phyloP scores from a whole-genome alignment of 805 yeast species.

The Ogataea paradorogensis region DNA sequence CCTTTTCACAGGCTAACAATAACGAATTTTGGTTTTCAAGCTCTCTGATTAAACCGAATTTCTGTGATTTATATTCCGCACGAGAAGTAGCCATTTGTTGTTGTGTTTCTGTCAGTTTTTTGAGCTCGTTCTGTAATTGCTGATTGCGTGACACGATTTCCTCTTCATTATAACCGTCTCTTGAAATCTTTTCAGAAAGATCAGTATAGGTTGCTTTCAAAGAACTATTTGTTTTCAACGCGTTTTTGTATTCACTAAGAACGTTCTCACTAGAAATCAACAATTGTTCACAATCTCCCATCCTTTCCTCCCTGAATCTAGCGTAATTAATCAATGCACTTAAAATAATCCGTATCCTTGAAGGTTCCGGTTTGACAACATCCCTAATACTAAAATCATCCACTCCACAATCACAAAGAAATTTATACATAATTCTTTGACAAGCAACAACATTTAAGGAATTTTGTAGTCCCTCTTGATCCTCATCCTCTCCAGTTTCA shows the following conservation, averaged over 20 bases:
- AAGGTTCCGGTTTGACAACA: slow-evolving; percentile 72
- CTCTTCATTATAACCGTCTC: slow-evolving; percentile 35
- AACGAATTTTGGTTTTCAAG: slow-evolving; percentile 60
- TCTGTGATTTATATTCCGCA: slow-evolving; percentile 59
- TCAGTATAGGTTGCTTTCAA: slow-evolving; percentile 30
- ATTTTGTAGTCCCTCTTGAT: slow-evolving; percentile 26
- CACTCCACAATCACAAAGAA: slow-evolving; percentile 71
- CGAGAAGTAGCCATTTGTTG: slow-evolving; percentile 62
- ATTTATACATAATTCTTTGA: slow-evolving; percentile 57
- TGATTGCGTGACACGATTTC: slow-evolving; percentile 49
- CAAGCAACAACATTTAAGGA: slow-evolving; percentile 52
- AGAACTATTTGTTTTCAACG: slow-evolving; percentile 40
- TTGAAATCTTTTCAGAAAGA: slow-evolving; percentile 17
- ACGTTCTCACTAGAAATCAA: slow-evolving; percentile 52
- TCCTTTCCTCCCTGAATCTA: slow-evolving; percentile 74
- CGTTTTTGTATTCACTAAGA: slow-evolving; percentile 43
- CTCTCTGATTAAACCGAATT: slow-evolving; percentile 52
- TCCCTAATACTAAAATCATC: slow-evolving; percentile 75
- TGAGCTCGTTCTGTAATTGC: slow-evolving; percentile 59
- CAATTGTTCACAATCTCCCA: slow-evolving; percentile 63
- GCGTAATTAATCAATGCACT: slow-evolving; percentile 88
- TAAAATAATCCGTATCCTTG: slow-evolving; percentile 58
- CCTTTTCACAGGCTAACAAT: slow-evolving; percentile 53
- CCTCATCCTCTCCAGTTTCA: slow-evolving; percentile 20
- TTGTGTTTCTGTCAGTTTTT: slow-evolving; percentile 58